Evolutionary conservation across 2,329 filamentous ascomycete species (phyloP), one percentile per base, ranked within the genome.

Genomic region (Calonectria honghensis): DNA sequence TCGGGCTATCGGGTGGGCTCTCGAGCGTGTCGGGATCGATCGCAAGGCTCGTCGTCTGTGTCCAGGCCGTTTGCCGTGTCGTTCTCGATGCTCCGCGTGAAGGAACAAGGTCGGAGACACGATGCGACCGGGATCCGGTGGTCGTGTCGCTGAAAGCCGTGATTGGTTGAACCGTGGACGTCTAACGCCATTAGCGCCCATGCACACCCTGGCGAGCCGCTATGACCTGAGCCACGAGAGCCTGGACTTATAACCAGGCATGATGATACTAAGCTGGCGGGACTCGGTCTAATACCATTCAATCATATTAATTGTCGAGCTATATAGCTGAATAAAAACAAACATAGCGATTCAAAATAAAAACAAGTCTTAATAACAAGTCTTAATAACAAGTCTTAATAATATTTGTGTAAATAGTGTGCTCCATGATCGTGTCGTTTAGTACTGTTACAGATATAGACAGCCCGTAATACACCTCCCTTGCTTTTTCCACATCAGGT

Each of bases 101-200:
- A 79, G 77, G 73, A 76, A 45, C 70, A 64, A 63, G 66, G 71
- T 66, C 50, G 73, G 73, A 77, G 72, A 76, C 79, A 76, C 76
- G 73, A 74, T 80, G 79, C 78, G 77, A 80, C 75, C 39, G 70
- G 77, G 73, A 73, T 78, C 73, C 72, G 75, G 51, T 69, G 69
- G 76, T 77, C 75, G 76, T 80, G 73, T 80, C 75, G 77, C 75
- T 59, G 77, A 67, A 72, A 48, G 50, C 45, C 61, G 32, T 80
- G 79, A 80, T 80, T 80, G 79, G 79, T 39, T 67, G 54, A 35
- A 39, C 68, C 72, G 59, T 65, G 59, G 72, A 59, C 29, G 52
- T 68, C 70, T 67, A 73, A 41, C 72, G 72, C 57, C 50, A 41
- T 59, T 69, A 69, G 71, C 72, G 66, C 67, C 41, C 35, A 20